Evolutionary conservation across 2,329 filamentous ascomycete species (phyloP).

Genomic region (Verticillium alfalfae): DNA sequence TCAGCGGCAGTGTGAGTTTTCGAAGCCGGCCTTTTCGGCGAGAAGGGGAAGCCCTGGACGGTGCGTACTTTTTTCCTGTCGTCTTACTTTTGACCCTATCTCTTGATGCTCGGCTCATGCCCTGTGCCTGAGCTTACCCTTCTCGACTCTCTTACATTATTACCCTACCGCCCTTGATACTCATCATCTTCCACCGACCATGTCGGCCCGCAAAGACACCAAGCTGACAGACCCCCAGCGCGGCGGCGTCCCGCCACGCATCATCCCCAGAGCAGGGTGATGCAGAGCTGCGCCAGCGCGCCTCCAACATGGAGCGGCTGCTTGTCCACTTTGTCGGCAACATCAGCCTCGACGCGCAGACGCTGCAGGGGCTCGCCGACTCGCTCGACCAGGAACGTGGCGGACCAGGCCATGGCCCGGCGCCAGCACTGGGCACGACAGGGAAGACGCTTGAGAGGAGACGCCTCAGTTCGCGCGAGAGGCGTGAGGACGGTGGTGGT

Average conservation of each 20-base stretch:
- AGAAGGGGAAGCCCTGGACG: background rate
- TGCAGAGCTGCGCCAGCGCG: slow-evolving; percentile 11
- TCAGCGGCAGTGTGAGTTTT: slow-evolving; percentile 44
- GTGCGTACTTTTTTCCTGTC: background rate
- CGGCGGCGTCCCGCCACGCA: background rate
- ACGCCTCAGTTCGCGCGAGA: background rate
- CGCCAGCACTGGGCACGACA: background rate
- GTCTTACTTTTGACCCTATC: background rate
- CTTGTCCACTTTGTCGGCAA: slow-evolving; percentile 41
- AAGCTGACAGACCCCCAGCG: background rate
- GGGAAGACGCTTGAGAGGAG: background rate
- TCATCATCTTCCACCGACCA: no score
- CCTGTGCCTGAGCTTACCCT: no score
- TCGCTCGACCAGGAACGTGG: slow-evolving; percentile 28
- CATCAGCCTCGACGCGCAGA: slow-evolving; percentile 31
- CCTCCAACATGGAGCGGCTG: slow-evolving; percentile 36
- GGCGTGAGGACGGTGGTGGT: background rate
- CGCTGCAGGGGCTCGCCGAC: slow-evolving; percentile 34
- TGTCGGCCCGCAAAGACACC: no score
- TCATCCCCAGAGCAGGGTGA: slow-evolving; percentile 5
- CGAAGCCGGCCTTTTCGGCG: slow-evolving; percentile 6
- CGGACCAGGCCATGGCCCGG: background rate
- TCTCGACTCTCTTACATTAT: no score
- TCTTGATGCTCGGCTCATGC: background rate
- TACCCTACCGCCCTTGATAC: no score